These are phyloP conservation scores for Gnomoniopsis smithogilvyi DNA, from an alignment of 2,329 filamentous ascomycete genomes.

Conservation along the genomic window DNA sequence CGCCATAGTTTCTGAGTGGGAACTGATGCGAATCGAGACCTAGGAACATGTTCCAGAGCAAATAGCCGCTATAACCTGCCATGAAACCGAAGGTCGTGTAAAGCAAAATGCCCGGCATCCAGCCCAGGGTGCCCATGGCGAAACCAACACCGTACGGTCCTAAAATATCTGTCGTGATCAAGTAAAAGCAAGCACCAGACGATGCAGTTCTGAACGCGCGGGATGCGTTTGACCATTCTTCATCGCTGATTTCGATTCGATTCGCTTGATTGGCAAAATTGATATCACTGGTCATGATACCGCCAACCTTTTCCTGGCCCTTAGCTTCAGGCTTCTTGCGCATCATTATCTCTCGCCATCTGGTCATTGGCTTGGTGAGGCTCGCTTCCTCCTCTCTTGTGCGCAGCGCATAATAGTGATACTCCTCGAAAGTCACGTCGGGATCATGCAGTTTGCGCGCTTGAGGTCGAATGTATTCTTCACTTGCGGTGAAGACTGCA, in stretches of 20 bases:
- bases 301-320: neutral
- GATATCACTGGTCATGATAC: conserved; percentile 9
- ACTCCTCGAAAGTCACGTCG: conserved; percentile 32
- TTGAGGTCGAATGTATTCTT: conserved; percentile 15
- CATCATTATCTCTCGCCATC: conserved; percentile 21
- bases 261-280: conserved; percentile 11
- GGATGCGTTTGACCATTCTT: conserved; percentile 45
- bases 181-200: conserved; percentile 42
- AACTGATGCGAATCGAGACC: conserved; percentile 44
- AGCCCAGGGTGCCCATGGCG: conserved; percentile 26
- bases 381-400: conserved; percentile 30
- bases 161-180: conserved; percentile 46
- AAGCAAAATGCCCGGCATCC: conserved; percentile 40
- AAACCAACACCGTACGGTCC: conserved; percentile 39
- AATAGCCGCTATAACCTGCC: conserved; percentile 39
- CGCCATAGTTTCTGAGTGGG: conserved; percentile 43
- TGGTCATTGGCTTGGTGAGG: conserved; percentile 22
- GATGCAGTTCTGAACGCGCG: conserved; percentile 42
- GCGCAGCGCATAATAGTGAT: conserved; percentile 30
- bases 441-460: conserved; percentile 24
- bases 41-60: conserved; percentile 41
- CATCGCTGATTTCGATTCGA: conserved; percentile 29
- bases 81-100: conserved; percentile 42
- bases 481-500: neutral
- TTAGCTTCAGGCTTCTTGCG: conserved; percentile 19